A percentile compares a stretch with the other conserved stretches of the same genome.
Conservation (phyloP, 2,329 filamentous ascomycete species). For the Claviceps africana region DNA sequence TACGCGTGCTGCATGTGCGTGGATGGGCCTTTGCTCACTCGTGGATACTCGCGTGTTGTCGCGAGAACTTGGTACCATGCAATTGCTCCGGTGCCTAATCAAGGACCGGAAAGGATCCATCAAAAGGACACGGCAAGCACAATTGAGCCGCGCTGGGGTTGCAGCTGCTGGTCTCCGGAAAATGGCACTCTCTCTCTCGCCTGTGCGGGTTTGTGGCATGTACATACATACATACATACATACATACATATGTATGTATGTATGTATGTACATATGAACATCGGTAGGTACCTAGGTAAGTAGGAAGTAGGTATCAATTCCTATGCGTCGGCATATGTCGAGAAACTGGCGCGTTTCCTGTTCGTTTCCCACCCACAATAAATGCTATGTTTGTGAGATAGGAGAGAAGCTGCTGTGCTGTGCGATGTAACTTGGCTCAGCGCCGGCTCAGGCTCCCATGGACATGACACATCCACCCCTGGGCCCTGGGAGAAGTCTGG, state of each 20-base stretch:
- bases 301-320: too few species aligned
- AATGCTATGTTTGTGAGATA: too few species aligned
- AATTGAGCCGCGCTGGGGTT: slow-evolving; percentile 1
- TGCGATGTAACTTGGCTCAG: not conserved
- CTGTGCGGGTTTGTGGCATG: not conserved
- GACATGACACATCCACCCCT: not conserved
- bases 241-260: too few species aligned
- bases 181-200: not conserved
- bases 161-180: slow-evolving; percentile 2
- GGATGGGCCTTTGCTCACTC: not conserved
- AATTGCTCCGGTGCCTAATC: not conserved
- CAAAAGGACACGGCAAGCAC: not conserved
- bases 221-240: too few species aligned
- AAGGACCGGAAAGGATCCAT: not conserved
- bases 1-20: too few species aligned
- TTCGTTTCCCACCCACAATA: too few species aligned
- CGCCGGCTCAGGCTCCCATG: not conserved
- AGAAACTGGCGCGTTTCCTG: not conserved
- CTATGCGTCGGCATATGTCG: not conserved
- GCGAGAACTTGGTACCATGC: not conserved
- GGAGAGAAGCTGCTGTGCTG: not conserved
- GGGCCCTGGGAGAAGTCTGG: not conserved
- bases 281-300: too few species aligned
- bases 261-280: too few species aligned
- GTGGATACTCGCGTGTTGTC: not conserved